Percentiles rank a stretch among this genome's conserved stretches.
phyloP scores from a whole-genome alignment of 805 yeast species.

The Scheffersomyces coipomensis region DNA sequence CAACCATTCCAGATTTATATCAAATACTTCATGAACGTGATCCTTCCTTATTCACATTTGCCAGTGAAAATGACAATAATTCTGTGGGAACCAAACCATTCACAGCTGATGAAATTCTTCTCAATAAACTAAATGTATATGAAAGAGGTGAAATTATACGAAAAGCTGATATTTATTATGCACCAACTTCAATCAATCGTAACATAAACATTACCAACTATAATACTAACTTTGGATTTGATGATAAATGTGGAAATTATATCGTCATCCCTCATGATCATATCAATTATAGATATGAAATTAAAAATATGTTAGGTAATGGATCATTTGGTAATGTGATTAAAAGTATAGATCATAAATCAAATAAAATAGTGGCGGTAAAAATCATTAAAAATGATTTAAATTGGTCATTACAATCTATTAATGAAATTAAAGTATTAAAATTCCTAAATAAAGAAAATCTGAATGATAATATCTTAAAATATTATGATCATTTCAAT shows the following conservation, averaged over 20 bases:
- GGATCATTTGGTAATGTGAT: constrained; percentile 86
- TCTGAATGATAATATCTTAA: constrained; percentile 34
- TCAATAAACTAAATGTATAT: constrained; percentile 41
- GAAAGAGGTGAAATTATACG: constrained; percentile 63
- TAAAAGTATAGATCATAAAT: constrained; percentile 64
- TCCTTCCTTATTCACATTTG: constrained; percentile 21
- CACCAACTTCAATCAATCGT: constrained; percentile 33
- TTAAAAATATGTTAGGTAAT: constrained; percentile 58
- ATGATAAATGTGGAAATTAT: constrained; percentile 67
- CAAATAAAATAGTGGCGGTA: constrained; percentile 58
- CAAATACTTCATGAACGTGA: constrained; percentile 21
- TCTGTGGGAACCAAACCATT: constrained; percentile 1
- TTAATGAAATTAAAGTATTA: constrained; percentile 70
- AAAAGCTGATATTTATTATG: constrained; percentile 47
- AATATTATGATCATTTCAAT: constrained; percentile 66
- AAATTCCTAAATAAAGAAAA: constrained; percentile 39
- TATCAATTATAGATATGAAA: constrained; percentile 70
- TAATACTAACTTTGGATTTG: constrained; percentile 64
- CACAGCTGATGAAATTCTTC: constrained; percentile 4
- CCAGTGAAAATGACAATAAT: constrained; percentile 1
- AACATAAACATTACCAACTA: constrained; percentile 36
- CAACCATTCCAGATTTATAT: constrained; percentile 16
- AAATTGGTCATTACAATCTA: constrained; percentile 74
- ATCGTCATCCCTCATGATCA: constrained; percentile 60
- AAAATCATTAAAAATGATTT: constrained; percentile 74